Conservation (phyloP, 495 filamentous ascomycete species). For the Thozetella sp. region DNA sequence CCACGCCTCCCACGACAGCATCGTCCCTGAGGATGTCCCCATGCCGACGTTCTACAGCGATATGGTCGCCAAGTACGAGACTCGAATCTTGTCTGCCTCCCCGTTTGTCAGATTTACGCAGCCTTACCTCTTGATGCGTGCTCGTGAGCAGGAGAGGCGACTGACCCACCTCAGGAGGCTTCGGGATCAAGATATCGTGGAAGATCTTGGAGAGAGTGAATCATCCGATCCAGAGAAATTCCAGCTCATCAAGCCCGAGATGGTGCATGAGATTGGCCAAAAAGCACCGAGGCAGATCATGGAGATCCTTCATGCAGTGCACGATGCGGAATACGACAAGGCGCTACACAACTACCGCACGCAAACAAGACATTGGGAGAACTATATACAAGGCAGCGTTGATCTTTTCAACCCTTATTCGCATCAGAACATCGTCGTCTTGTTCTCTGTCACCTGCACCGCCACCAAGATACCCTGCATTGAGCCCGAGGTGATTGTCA, state of each 20-base stretch:
- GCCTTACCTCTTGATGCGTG: slow-evolving; percentile 89
- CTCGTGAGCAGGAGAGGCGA: slow-evolving; percentile 85
- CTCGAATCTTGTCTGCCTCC: slow-evolving; percentile 91
- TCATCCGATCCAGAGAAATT: slow-evolving; percentile 71
- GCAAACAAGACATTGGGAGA: slow-evolving; percentile 94
- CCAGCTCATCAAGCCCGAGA: slow-evolving; percentile 87
- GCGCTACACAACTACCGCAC: slow-evolving; percentile 92
- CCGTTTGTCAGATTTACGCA: slow-evolving; percentile 95
- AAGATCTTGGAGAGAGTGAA: slow-evolving; percentile 56
- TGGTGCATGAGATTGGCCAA: slow-evolving; percentile 81
- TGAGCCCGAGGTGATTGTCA: slow-evolving; percentile 81
- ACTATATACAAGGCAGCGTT: slow-evolving; percentile 78
- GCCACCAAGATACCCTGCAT: slow-evolving; percentile 88
- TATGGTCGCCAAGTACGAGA: slow-evolving; percentile 89
- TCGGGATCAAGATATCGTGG: slow-evolving; percentile 73
- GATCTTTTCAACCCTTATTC: slow-evolving; percentile 91
- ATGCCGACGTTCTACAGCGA: slow-evolving; percentile 93
- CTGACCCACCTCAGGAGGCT: slow-evolving; percentile 78
- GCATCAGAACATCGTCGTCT: slow-evolving; percentile 93
- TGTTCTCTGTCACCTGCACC: slow-evolving; percentile 92
- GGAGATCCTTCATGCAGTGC: slow-evolving; percentile 90
- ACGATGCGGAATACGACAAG: slow-evolving; percentile 95
- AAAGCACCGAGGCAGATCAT: slow-evolving; percentile 81
- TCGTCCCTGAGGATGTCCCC: slow-evolving; percentile 82
- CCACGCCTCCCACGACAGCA: slow-evolving; percentile 44